A percentile compares a stretch with the other conserved stretches of the same genome.
Conservation (phyloP, 148 eudicot species). For the Rhododendron ovatum region DNA sequence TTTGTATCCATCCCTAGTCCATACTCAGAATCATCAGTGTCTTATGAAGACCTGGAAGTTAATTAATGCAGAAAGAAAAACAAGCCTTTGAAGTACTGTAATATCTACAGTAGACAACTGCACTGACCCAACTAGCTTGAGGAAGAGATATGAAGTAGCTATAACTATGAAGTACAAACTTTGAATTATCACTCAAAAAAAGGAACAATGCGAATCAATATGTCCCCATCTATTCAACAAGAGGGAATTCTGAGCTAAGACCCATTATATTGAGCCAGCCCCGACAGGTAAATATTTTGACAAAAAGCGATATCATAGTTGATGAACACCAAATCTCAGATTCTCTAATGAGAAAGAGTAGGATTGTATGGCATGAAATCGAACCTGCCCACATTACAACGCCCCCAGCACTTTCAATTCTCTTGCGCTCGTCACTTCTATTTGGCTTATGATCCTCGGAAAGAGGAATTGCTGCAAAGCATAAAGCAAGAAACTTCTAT, state of each 20-base stretch:
- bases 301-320: neutral
- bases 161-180: neutral
- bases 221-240: neutral
- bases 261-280: neutral
- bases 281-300: neutral
- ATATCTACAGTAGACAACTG: neutral
- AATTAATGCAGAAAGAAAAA: neutral
- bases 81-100: neutral
- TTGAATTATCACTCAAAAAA: neutral
- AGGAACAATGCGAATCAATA: too few species aligned
- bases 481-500: slow-evolving; percentile 1
- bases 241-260: neutral
- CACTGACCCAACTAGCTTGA: neutral
- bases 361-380: neutral
- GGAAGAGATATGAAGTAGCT: neutral
- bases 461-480: slow-evolving; percentile 77
- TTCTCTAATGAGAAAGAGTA: neutral
- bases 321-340: neutral
- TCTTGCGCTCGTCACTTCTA: slow-evolving; percentile 85
- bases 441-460: slow-evolving; percentile 99
- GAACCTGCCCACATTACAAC: slow-evolving; percentile 99
- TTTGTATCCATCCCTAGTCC: neutral
- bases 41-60: neutral
- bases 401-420: slow-evolving; percentile 97
- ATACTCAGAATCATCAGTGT: neutral